A percentile compares a stretch with the other conserved stretches of the same genome.
Evolutionary conservation across 177 flowering plant species (phyloP).

Genomic region (Vitis hybrid): DNA sequence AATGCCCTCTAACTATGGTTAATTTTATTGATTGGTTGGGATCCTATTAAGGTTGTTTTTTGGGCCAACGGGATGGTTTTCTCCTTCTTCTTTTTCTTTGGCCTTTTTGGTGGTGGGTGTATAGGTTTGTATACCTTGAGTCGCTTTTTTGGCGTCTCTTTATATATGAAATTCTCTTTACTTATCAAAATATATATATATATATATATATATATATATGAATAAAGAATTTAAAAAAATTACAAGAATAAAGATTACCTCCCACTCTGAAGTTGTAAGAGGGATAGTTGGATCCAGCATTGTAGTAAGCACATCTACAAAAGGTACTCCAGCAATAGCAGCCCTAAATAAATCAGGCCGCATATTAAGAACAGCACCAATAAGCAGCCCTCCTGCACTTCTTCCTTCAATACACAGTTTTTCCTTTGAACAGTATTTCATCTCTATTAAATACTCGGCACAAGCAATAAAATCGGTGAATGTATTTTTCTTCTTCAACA

Average conservation of each 20-base stretch:
- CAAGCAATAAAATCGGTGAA: conserved; percentile 71
- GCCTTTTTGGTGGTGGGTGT: too few relatives aligned
- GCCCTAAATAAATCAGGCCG: conserved; percentile 90
- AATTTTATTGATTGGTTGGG: too few relatives aligned
- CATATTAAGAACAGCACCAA: conserved; percentile 93
- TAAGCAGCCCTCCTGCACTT: conserved; percentile 96
- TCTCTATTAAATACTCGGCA: conserved; percentile 74
- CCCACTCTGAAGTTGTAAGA: conserved; percentile 79
- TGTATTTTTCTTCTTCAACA: conserved; percentile 61
- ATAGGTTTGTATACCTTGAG: too few relatives aligned
- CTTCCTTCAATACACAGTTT: conserved; percentile 87
- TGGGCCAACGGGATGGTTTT: too few relatives aligned
- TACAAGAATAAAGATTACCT: conserved; percentile 36
- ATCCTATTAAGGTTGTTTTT: too few relatives aligned
- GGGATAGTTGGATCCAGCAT: conserved; percentile 91
- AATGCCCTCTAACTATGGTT: too few relatives aligned
- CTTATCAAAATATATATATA: too few relatives aligned
- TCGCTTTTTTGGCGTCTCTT: too few relatives aligned
- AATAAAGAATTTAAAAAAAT: neutral
- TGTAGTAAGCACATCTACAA: conserved; percentile 93
- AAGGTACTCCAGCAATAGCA: conserved; percentile 89
- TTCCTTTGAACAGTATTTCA: conserved; percentile 73
- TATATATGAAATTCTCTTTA: too few relatives aligned
- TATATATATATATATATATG: too few relatives aligned
- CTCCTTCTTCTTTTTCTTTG: too few relatives aligned